Evolutionary conservation across 306 rosid species (phyloP).

Genomic region (Alnus glutinosa): DNA sequence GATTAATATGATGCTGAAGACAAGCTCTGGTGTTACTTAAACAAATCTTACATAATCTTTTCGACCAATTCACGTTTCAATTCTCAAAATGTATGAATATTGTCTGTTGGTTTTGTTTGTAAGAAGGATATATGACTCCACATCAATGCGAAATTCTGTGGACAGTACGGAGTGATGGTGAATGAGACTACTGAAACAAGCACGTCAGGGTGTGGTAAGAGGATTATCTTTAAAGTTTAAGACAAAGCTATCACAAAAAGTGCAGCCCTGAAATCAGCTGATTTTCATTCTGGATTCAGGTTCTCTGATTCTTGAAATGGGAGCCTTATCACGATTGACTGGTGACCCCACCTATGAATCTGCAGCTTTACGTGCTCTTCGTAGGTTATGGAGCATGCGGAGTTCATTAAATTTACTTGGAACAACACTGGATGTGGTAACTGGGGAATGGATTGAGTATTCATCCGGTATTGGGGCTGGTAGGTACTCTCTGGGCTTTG

Average conservation of each 20-base stretch:
- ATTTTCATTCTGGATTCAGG: slow-evolving; percentile 52
- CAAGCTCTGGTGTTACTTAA: slow-evolving; percentile 8
- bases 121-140: slow-evolving; percentile 78
- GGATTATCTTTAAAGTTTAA: slow-evolving; percentile 52
- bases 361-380: slow-evolving; percentile 87
- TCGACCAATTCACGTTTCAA: slow-evolving; percentile 31
- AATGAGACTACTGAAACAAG: slow-evolving; percentile 97
- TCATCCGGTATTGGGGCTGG: slow-evolving; percentile 98
- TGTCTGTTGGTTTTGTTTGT: slow-evolving; percentile 52
- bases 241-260: slow-evolving; percentile 32
- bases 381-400: slow-evolving; percentile 87
- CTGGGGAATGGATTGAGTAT: slow-evolving; percentile 90
- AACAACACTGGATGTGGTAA: slow-evolving; percentile 80
- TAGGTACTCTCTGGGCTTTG: slow-evolving; percentile 34
- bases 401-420: slow-evolving; percentile 90
- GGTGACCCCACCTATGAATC: slow-evolving; percentile 82
- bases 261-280: slow-evolving; percentile 32
- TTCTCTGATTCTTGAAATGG: slow-evolving; percentile 98
- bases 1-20: neutral
- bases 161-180: slow-evolving; percentile 97
- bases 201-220: slow-evolving; percentile 99
- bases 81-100: slow-evolving; percentile 39
- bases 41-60: slow-evolving; percentile 25
- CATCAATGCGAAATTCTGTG: slow-evolving; percentile 83
- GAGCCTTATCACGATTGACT: slow-evolving; percentile 88